Evolutionary conservation across 2,329 filamentous ascomycete species (phyloP).

Genomic region (Aspergillus fijiensis): DNA sequence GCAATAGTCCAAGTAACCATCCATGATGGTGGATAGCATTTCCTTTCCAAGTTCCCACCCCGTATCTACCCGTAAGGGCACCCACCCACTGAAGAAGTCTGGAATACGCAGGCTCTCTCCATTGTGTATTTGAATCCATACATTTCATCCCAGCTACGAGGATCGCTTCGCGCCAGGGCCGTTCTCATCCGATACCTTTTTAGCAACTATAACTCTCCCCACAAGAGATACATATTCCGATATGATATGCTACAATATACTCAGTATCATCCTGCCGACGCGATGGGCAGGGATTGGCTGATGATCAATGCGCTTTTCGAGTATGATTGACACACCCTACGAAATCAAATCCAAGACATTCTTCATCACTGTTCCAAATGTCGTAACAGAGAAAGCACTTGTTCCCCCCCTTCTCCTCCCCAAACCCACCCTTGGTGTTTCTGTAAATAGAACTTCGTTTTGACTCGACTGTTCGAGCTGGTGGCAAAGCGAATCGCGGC

Average conservation of each 20-base stretch:
- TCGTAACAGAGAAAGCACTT: background rate
- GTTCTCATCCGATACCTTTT: too few relatives aligned
- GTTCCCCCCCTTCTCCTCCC: background rate
- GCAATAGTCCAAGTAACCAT: background rate
- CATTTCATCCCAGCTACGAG: too few relatives aligned
- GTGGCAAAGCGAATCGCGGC: constrained; percentile 6
- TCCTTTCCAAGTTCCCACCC: background rate
- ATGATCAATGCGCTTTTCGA: background rate
- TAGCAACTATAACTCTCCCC: too few relatives aligned
- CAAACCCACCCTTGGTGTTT: background rate
- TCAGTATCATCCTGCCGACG: too few relatives aligned
- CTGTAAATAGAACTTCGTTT: constrained; percentile 11
- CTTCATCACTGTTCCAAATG: background rate
- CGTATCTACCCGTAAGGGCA: background rate
- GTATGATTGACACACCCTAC: background rate
- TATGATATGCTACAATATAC: too few relatives aligned
- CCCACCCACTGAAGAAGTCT: background rate
- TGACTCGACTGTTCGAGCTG: background rate
- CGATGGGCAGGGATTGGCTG: background rate
- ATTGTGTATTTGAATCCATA: background rate
- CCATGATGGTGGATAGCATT: background rate
- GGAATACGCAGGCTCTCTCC: background rate
- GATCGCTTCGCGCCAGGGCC: too few relatives aligned
- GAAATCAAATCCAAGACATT: background rate
- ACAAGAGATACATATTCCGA: too few relatives aligned